These are phyloP conservation scores for Vitis labrusca DNA, from an alignment of 164 flowering plant genomes.

Conservation along the genomic window DNA sequence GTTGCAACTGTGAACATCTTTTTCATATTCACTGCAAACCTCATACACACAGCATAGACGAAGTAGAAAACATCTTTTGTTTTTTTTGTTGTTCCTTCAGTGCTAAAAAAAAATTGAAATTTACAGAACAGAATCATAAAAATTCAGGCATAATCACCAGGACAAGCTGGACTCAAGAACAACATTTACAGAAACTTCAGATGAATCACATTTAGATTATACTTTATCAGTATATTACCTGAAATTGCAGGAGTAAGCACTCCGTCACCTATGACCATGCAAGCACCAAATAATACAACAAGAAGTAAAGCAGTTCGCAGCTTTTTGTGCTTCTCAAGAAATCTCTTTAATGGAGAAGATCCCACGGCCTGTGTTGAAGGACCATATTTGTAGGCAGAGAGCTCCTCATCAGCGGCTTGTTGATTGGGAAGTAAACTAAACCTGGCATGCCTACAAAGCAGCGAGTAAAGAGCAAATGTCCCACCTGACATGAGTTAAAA, in stretches of 20 bases:
- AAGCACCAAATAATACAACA: conserved; percentile 74
- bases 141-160: neutral
- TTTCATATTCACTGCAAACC: neutral
- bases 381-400: conserved; percentile 75
- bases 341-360: conserved; percentile 55
- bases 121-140: neutral
- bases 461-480: conserved; percentile 89
- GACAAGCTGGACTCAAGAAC: neutral
- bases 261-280: conserved; percentile 93
- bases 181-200: neutral
- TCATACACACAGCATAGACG: neutral
- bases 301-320: conserved; percentile 54
- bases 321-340: conserved; percentile 71
- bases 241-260: conserved; percentile 88
- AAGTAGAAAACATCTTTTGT: neutral
- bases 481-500: conserved; percentile 57
- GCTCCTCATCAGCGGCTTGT: conserved; percentile 94
- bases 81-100: neutral
- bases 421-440: conserved; percentile 84
- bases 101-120: neutral
- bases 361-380: conserved; percentile 30
- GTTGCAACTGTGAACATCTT: neutral
- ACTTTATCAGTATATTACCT: conserved; percentile 36
- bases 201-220: neutral
- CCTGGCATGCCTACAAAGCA: conserved; percentile 83